phyloP scores from a whole-genome alignment of 2,329 filamentous ascomycete genomes.

The Venturia pyrina region DNA sequence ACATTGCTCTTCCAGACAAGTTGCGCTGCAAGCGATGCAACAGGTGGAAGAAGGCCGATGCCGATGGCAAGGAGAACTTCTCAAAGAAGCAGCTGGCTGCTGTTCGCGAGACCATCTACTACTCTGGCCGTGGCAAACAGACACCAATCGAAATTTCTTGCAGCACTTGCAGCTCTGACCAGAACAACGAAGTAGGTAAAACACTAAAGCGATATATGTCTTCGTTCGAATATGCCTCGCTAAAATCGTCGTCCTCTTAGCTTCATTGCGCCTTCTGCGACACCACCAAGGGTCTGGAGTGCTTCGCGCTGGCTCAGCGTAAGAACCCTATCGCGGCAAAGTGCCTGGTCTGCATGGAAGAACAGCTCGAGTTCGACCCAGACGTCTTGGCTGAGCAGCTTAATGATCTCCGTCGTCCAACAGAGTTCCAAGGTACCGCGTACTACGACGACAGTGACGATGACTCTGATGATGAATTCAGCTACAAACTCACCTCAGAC shows the following conservation, averaged over 20 bases:
- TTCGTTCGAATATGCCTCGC: background rate
- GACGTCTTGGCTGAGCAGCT: constrained; percentile 15
- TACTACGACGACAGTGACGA: background rate
- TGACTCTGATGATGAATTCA: background rate
- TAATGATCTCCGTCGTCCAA: background rate
- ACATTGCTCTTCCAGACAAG: constrained; percentile 17
- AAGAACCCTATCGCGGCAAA: constrained; percentile 32
- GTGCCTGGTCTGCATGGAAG: constrained; percentile 25
- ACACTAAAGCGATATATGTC: too few species aligned
- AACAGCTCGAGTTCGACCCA: constrained; percentile 29
- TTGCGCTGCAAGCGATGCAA: constrained; percentile 39
- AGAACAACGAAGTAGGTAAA: constrained; percentile 14
- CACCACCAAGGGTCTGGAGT: constrained; percentile 35
- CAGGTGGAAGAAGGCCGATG: constrained; percentile 23
- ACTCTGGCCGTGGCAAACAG: constrained; percentile 14
- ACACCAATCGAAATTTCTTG: constrained; percentile 28
- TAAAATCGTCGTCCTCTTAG: constrained; percentile 25
- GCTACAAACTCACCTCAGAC: background rate
- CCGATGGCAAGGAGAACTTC: constrained; percentile 23
- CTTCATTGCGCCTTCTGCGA: constrained; percentile 39
- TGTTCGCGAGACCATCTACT: constrained; percentile 17
- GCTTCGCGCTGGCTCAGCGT: constrained; percentile 41
- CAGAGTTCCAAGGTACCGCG: background rate
- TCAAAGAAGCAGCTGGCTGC: constrained; percentile 39
- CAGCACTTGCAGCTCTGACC: constrained; percentile 32